Percentiles rank a stretch among this genome's conserved stretches.
Conservation (phyloP, 164 flowering plant species). For the Umbilicus rupestris region DNA sequence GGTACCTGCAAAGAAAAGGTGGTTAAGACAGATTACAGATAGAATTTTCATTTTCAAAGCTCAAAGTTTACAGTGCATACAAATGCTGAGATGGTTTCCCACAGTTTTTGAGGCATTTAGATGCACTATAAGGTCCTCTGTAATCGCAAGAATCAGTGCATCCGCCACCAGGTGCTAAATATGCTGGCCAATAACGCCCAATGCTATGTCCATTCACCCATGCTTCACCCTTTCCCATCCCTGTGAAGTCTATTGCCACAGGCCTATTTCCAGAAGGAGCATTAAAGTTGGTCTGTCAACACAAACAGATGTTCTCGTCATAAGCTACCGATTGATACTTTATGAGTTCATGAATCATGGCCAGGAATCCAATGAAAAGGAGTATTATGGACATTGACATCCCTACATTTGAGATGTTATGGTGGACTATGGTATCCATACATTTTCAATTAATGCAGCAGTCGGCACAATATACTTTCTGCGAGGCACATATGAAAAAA, state of each 20-base stretch:
- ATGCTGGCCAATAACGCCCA: constrained; percentile 89
- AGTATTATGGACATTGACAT: background rate
- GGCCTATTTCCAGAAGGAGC: constrained; percentile 73
- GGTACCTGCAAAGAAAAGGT: constrained; percentile 44
- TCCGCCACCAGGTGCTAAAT: constrained; percentile 40
- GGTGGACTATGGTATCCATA: too few relatives aligned
- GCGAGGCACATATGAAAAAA: background rate
- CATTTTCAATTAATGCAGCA: background rate
- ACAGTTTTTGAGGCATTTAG: constrained; percentile 74
- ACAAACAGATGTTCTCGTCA: constrained; percentile 11
- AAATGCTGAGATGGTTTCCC: constrained; percentile 73
- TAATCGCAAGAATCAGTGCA: constrained; percentile 64
- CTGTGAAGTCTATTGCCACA: constrained; percentile 69
- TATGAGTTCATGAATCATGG: background rate
- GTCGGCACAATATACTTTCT: background rate
- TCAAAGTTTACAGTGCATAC: constrained; percentile 30
- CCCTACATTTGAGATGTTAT: background rate
- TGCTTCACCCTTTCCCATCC: constrained; percentile 93
- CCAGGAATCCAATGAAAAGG: background rate
- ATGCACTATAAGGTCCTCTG: constrained; percentile 48
- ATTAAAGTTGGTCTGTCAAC: constrained; percentile 57
- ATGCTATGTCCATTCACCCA: constrained; percentile 98
- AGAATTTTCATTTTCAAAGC: background rate
- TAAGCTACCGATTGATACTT: background rate
- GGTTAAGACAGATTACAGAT: constrained; percentile 6